Evolutionary conservation across 1,284 basidiomycete species (phyloP).

Genomic region (Cryptococcus floricola): DNA sequence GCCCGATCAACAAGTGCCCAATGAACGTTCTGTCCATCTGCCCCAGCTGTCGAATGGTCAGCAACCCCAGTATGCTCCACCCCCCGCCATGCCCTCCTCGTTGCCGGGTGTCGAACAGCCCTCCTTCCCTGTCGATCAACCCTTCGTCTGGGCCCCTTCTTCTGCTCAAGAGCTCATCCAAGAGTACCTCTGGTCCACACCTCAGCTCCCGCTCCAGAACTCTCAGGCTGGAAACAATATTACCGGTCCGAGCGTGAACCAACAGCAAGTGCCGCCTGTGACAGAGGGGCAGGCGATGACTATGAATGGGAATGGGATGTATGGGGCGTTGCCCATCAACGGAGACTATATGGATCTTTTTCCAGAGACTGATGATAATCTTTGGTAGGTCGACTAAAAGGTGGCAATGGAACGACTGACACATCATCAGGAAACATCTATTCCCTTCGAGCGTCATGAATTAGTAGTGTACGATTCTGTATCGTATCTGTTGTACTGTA

Average conservation of each 20-base stretch:
- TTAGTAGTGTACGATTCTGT: no score
- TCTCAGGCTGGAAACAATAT: neutral
- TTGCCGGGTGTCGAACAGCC: neutral
- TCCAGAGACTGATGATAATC: conserved; percentile 27
- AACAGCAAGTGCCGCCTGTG: no score
- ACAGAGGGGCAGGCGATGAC: no score
- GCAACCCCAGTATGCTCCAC: neutral
- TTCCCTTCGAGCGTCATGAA: conserved; percentile 11
- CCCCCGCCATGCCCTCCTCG: neutral
- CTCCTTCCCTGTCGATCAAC: neutral
- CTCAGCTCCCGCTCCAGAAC: neutral
- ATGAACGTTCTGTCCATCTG: no score
- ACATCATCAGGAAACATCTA: conserved; percentile 20
- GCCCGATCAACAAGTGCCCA: no score
- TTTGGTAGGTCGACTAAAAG: conserved; percentile 16
- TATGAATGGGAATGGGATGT: neutral
- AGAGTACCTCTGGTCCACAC: conserved; percentile 22
- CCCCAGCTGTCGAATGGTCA: no score
- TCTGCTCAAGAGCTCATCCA: conserved; percentile 27
- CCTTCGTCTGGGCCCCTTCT: conserved; percentile 14
- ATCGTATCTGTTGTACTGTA: no score
- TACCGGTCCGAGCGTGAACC: no score
- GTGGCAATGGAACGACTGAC: neutral
- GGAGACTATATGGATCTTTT: conserved; percentile 17
- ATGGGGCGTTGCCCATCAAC: neutral